These are phyloP conservation scores for Saccharomyces hybrid DNA, from an alignment of 1,139 yeast genomes.

Conservation along the genomic window DNA sequence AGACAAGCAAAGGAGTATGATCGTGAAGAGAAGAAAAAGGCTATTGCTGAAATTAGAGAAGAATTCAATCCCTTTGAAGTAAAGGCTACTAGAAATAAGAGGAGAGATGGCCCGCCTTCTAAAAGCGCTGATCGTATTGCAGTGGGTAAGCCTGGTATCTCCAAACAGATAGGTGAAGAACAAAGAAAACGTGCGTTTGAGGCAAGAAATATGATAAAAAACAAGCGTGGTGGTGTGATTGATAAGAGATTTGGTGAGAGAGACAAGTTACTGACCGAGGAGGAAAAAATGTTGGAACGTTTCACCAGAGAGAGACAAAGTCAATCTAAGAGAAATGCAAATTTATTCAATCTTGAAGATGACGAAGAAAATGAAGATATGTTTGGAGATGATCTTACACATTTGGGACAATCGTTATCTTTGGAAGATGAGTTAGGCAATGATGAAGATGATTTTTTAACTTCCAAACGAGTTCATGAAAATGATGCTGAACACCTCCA, in stretches of 20 bases:
- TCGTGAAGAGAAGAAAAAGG: constrained; percentile 54
- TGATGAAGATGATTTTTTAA: constrained; percentile 28
- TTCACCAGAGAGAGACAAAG: constrained; percentile 80
- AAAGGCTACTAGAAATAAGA: constrained; percentile 63
- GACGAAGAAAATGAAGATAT: constrained; percentile 46
- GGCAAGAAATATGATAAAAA: constrained; percentile 50
- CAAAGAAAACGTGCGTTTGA: constrained; percentile 63
- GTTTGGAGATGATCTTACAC: constrained; percentile 55
- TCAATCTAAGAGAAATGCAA: constrained; percentile 38
- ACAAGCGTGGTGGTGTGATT: constrained; percentile 67
- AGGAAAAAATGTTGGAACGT: constrained; percentile 92
- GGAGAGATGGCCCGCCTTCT: constrained; percentile 36
- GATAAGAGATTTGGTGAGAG: constrained; percentile 94
- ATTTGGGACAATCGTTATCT: constrained; percentile 64
- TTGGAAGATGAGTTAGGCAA: constrained; percentile 44
- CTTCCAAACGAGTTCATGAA: constrained; percentile 21
- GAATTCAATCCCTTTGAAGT: constrained; percentile 88
- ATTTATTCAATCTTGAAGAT: constrained; percentile 68
- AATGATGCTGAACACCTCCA: constrained; percentile 39
- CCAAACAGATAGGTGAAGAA: constrained; percentile 73
- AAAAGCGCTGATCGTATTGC: constrained; percentile 48
- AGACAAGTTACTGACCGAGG: constrained; percentile 61
- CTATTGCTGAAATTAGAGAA: constrained; percentile 57
- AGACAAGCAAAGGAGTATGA: constrained; percentile 61
- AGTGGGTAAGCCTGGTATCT: constrained; percentile 63